Evolutionary conservation across 2,329 filamentous ascomycete species (phyloP).

Genomic region (Monilinia fructicola): DNA sequence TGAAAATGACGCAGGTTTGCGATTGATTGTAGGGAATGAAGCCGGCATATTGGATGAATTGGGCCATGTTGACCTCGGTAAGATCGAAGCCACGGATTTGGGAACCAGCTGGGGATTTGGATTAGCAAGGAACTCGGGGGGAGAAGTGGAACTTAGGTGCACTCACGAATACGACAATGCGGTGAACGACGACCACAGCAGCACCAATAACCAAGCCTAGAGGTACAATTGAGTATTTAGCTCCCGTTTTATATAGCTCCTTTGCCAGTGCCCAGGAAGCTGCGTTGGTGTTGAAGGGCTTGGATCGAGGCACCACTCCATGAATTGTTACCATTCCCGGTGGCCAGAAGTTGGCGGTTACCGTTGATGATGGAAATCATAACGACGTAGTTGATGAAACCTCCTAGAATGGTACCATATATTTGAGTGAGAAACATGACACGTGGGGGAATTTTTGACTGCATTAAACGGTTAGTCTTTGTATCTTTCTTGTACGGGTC

Average conservation of each 20-base stretch:
- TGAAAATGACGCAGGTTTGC: constrained; percentile 56
- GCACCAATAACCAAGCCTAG: constrained; percentile 52
- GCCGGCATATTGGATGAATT: constrained; percentile 55
- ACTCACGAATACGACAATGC: constrained; percentile 46
- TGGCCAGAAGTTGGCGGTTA: constrained; percentile 45
- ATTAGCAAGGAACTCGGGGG: neutral
- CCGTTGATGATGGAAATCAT: constrained; percentile 48
- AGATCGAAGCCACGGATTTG: constrained; percentile 46
- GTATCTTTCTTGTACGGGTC: neutral
- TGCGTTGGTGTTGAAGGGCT: constrained; percentile 47
- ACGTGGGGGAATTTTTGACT: constrained; percentile 51
- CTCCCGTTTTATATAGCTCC: constrained; percentile 51
- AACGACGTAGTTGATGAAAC: constrained; percentile 49
- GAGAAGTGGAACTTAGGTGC: neutral
- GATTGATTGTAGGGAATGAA: constrained; percentile 55
- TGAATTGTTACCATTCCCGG: constrained; percentile 47
- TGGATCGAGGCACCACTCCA: constrained; percentile 53
- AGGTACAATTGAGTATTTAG: constrained; percentile 50
- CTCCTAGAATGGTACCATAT: constrained; percentile 46
- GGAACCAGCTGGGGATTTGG: constrained; percentile 46
- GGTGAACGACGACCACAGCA: constrained; percentile 47
- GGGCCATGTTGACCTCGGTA: constrained; percentile 51
- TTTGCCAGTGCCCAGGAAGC: constrained; percentile 50
- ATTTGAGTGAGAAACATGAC: constrained; percentile 49
- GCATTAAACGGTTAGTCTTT: constrained; percentile 30